Evolutionary conservation across 352 stramenopile genomes (phyloP).

Genomic region (Thalassiosira livingstoniorum): DNA sequence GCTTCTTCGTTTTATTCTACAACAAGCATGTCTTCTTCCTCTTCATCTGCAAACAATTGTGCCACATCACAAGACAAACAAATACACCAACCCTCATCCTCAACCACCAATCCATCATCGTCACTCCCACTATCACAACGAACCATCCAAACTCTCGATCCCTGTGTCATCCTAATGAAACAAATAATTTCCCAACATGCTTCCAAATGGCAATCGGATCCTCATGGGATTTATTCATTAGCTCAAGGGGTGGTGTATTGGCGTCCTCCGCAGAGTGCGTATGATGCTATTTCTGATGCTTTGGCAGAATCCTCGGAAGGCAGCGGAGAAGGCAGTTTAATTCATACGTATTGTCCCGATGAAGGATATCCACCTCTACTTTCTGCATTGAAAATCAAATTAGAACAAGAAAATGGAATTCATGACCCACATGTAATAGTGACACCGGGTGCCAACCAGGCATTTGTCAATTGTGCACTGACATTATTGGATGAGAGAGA

Average conservation of each 20-base stretch:
- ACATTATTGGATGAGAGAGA: slow-evolving; percentile 79
- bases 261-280: slow-evolving; percentile 61
- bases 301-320: background rate
- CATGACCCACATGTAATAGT: slow-evolving; percentile 82
- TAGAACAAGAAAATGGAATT: slow-evolving; percentile 76
- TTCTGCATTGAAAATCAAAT: slow-evolving; percentile 62
- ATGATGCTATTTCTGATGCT: slow-evolving; percentile 43
- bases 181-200: slow-evolving; percentile 72
- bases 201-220: slow-evolving; percentile 64
- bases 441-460: slow-evolving; percentile 88
- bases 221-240: slow-evolving; percentile 75
- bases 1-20: too few species aligned
- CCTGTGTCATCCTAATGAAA: slow-evolving; percentile 83
- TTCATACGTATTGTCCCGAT: slow-evolving; percentile 82
- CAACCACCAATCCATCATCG: background rate
- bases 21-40: too few species aligned
- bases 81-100: too few species aligned
- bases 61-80: too few species aligned
- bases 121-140: slow-evolving; percentile 26
- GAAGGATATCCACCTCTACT: slow-evolving; percentile 76
- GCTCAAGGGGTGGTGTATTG: slow-evolving; percentile 85
- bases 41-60: too few species aligned
- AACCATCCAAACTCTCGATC: slow-evolving; percentile 68
- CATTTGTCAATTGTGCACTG: slow-evolving; percentile 86
- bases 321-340: slow-evolving; percentile 18